Percentiles rank a stretch among this genome's conserved stretches.
Conservation (phyloP, 1,284 basidiomycete genomes). For the Boletus smithii region DNA sequence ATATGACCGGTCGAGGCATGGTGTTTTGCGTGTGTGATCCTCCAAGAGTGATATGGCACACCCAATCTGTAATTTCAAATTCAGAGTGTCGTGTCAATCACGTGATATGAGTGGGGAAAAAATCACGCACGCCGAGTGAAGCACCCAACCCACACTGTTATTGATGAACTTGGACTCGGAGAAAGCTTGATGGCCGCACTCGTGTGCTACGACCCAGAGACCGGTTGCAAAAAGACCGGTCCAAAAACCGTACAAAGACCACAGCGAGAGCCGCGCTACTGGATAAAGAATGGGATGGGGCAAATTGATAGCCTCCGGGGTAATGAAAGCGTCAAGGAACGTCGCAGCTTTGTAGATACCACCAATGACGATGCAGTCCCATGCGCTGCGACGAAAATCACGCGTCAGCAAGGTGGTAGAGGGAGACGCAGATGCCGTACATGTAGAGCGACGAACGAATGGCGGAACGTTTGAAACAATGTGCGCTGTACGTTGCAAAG, state of each 20-base stretch:
- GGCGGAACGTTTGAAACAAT: conserved; percentile 92
- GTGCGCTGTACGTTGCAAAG: conserved; percentile 49
- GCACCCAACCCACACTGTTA: conserved; percentile 90
- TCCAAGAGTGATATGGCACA: conserved; percentile 98
- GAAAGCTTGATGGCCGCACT: conserved; percentile 96
- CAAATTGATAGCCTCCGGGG: conserved; percentile 53
- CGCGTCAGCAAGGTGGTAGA: conserved; percentile 25
- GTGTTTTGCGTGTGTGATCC: conserved; percentile 94
- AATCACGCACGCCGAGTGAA: conserved; percentile 79
- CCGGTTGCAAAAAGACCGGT: conserved; percentile 91
- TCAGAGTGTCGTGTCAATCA: conserved; percentile 26
- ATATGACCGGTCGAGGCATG: conserved; percentile 95
- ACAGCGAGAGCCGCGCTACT: conserved; percentile 65
- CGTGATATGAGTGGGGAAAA: conserved; percentile 19
- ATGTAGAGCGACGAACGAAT: conserved; percentile 82
- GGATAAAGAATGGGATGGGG: conserved; percentile 65
- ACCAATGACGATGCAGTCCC: conserved; percentile 73
- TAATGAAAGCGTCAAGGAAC: conserved; percentile 66
- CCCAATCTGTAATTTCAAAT: conserved; percentile 60
- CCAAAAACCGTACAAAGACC: conserved; percentile 80
- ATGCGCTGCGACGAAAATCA: conserved; percentile 46
- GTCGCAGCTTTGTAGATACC: conserved; percentile 68
- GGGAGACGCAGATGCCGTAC: conserved; percentile 34
- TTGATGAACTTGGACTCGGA: conserved; percentile 94
- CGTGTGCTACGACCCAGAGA: conserved; percentile 90